Conservation (phyloP, 805 yeast species). For the Vanderwaltozyma verrucispora region DNA sequence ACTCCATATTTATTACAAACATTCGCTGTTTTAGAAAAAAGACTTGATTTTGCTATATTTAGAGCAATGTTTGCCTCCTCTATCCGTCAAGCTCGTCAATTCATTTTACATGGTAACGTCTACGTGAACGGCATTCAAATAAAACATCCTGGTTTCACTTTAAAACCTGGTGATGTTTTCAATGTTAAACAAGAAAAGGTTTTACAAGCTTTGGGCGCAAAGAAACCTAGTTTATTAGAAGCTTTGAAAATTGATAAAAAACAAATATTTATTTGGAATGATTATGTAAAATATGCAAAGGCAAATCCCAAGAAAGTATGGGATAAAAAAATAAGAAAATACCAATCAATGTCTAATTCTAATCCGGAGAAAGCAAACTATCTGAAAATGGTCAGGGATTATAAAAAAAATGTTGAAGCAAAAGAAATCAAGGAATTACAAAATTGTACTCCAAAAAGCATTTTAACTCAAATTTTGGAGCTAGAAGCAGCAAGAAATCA, state of each 20-base stretch:
- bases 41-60: constrained; percentile 83
- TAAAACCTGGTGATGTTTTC: constrained; percentile 80
- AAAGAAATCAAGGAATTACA: constrained; percentile 15
- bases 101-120: constrained; percentile 71
- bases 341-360: constrained; percentile 15
- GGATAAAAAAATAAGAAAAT: constrained; percentile 18
- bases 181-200: constrained; percentile 80
- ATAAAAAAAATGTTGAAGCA: constrained; percentile 16
- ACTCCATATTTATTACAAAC: constrained; percentile 88
- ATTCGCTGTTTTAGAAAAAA: constrained; percentile 74
- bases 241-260: constrained; percentile 59
- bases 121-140: constrained; percentile 75
- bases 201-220: constrained; percentile 71
- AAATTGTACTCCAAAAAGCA: constrained; percentile 35
- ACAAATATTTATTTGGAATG: constrained; percentile 70
- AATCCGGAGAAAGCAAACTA: constrained; percentile 19
- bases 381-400: constrained; percentile 16
- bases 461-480: constrained; percentile 36
- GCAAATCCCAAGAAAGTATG: constrained; percentile 32
- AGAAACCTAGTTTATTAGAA: constrained; percentile 64
- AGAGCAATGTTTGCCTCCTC: constrained; percentile 91
- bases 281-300: constrained; percentile 48
- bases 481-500: constrained; percentile 12
- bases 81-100: constrained; percentile 87
- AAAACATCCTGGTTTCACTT: constrained; percentile 66